phyloP scores from a whole-genome alignment of 2,329 filamentous ascomycete species.

The Tolypocladium tundrense region DNA sequence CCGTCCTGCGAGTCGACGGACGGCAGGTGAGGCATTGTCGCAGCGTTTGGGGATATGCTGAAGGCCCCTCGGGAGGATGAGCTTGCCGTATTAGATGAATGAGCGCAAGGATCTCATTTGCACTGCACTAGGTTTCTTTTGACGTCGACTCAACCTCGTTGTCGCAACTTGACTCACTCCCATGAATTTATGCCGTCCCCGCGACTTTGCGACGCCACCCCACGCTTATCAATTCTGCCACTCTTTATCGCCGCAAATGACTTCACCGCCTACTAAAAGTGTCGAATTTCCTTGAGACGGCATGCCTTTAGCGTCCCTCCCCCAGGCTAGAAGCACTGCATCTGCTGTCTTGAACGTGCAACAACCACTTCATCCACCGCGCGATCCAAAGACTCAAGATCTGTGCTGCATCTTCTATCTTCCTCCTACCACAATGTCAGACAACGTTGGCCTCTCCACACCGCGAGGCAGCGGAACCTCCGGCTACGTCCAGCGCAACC shows the following conservation, averaged over 20 bases:
- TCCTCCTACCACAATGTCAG: slow-evolving; percentile 55
- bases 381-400: background rate
- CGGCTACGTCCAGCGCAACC: slow-evolving; percentile 94
- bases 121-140: background rate
- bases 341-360: background rate
- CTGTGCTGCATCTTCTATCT: background rate
- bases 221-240: slow-evolving; percentile 17
- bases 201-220: slow-evolving; percentile 4
- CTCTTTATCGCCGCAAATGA: slow-evolving; percentile 3
- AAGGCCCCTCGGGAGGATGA: background rate
- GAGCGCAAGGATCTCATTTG: background rate
- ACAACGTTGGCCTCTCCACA: slow-evolving; percentile 92
- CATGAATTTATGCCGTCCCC: background rate
- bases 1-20: slow-evolving; percentile 4
- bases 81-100: background rate
- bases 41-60: background rate
- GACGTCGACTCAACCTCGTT: background rate
- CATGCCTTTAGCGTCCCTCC: background rate
- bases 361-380: background rate
- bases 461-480: slow-evolving; percentile 93
- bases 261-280: slow-evolving; percentile 12
- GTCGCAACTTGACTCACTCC: background rate
- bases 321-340: background rate
- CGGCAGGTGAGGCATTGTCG: slow-evolving; percentile 25
- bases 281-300: background rate